Conservation (phyloP, 129 eudicot genomes). For the Tagetes patula region DNA sequence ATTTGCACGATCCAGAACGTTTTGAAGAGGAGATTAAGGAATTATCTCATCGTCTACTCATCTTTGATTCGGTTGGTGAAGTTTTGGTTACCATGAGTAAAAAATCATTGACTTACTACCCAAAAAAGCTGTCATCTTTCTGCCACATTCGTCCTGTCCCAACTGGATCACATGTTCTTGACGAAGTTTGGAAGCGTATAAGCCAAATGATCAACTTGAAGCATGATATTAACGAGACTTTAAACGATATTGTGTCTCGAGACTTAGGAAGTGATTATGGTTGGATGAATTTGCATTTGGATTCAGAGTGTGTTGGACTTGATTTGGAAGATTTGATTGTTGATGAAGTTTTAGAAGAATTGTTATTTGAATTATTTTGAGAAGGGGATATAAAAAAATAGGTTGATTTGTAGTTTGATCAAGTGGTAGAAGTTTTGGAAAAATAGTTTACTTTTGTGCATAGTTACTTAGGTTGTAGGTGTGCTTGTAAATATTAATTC, state of each 20-base stretch:
- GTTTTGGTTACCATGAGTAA: constrained; percentile 46
- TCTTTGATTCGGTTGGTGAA: constrained; percentile 71
- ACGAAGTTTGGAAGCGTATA: constrained; percentile 48
- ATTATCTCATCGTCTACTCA: constrained; percentile 50
- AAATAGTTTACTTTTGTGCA: not conserved
- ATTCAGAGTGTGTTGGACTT: constrained; percentile 54
- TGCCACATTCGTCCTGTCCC: constrained; percentile 44
- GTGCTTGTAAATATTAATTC: not conserved
- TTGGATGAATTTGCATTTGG: constrained; percentile 85
- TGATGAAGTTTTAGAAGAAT: constrained; percentile 60
- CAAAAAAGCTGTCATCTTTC: constrained; percentile 57
- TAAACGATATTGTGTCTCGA: constrained; percentile 40
- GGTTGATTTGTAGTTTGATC: not conserved
- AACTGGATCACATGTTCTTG: constrained; percentile 34
- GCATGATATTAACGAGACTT: constrained; percentile 36
- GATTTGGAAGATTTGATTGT: constrained; percentile 70
- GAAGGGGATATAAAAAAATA: not conserved
- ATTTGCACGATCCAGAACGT: constrained; percentile 48
- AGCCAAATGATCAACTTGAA: constrained; percentile 35
- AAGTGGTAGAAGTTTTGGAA: not conserved
- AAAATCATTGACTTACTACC: constrained; percentile 62
- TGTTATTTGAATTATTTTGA: constrained; percentile 30
- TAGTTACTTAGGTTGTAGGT: not conserved
- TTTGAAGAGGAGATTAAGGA: constrained; percentile 33
- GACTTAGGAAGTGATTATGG: constrained; percentile 53